These are phyloP conservation scores for Hypericum perforatum DNA, from an alignment of 345 rosid species.

Conservation along the genomic window DNA sequence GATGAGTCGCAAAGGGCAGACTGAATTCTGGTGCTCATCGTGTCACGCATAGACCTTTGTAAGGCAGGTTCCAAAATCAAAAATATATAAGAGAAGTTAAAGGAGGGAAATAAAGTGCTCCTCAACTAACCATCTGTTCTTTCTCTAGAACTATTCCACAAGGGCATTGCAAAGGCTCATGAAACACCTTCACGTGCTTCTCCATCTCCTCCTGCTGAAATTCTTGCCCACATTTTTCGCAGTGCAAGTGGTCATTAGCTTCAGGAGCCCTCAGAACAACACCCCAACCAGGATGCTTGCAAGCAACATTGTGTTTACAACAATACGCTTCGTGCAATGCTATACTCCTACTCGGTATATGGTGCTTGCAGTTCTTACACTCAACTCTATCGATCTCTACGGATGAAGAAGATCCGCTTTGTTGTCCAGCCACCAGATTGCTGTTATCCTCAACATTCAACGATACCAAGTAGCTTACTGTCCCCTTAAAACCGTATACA, in stretches of 20 bases:
- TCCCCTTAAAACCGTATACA: slow-evolving; percentile 75
- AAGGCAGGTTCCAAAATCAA: background rate
- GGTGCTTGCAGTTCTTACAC: slow-evolving; percentile 81
- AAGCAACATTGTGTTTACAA: slow-evolving; percentile 66
- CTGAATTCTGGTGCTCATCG: slow-evolving; percentile 77
- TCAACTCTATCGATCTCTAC: slow-evolving; percentile 57
- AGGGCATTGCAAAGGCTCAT: slow-evolving; percentile 70
- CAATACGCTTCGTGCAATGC: slow-evolving; percentile 82
- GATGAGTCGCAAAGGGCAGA: slow-evolving; percentile 57
- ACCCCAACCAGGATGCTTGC: slow-evolving; percentile 64
- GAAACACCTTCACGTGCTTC: slow-evolving; percentile 85
- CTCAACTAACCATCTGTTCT: slow-evolving; percentile 60
- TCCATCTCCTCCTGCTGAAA: slow-evolving; percentile 75
- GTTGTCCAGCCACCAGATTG: slow-evolving; percentile 44
- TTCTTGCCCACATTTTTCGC: slow-evolving; percentile 77
- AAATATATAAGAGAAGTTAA: background rate
- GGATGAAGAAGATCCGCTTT: slow-evolving; percentile 41
- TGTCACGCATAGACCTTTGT: slow-evolving; percentile 15
- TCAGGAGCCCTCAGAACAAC: slow-evolving; percentile 70
- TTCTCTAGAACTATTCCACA: slow-evolving; percentile 80
- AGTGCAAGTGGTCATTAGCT: slow-evolving; percentile 64
- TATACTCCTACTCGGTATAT: slow-evolving; percentile 72
- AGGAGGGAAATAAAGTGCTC: background rate
- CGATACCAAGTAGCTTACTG: slow-evolving; percentile 43
- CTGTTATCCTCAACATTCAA: slow-evolving; percentile 42